Evolutionary conservation across 2,329 filamentous ascomycete genomes (phyloP).

Genomic region (Pyrenochaeta sp.): DNA sequence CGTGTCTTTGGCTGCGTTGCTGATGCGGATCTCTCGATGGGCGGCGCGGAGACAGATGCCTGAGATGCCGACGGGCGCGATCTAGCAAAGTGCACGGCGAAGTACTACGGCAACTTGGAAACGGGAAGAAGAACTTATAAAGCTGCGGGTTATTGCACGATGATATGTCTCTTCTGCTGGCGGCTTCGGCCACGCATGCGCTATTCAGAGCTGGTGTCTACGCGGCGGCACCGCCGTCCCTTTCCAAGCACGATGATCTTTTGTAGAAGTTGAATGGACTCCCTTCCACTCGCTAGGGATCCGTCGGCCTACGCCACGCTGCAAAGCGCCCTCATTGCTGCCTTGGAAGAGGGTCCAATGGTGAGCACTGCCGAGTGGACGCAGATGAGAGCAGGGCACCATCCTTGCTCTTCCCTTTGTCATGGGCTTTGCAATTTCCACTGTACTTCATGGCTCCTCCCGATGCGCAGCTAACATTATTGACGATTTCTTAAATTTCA

Average conservation of each 20-base stretch:
- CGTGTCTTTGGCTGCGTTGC: not conserved
- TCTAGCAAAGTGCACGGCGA: not conserved
- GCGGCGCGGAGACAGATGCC: not conserved
- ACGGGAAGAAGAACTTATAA: not conserved
- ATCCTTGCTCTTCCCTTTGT: constrained; percentile 10
- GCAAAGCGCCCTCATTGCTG: constrained; percentile 13
- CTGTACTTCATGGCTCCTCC: constrained; percentile 3
- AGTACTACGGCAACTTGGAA: not conserved
- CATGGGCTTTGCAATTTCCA: constrained; percentile 3
- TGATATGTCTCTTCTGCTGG: constrained; percentile 13
- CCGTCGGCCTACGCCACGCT: constrained; percentile 21
- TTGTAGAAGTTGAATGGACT: constrained; percentile 1
- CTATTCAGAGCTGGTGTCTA: constrained; percentile 27
- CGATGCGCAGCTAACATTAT: constrained; percentile 5
- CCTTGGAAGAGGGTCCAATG: constrained; percentile 19
- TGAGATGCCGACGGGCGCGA: not conserved
- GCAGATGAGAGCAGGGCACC: constrained; percentile 13
- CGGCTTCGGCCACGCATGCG: constrained; percentile 9
- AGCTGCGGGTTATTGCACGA: not conserved
- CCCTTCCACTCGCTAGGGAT: constrained; percentile 23
- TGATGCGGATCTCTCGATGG: not conserved
- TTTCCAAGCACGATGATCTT: constrained; percentile 9
- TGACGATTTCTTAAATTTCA: constrained; percentile 12
- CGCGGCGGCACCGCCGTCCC: constrained; percentile 28
- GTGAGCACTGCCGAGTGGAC: constrained; percentile 9